Conservation (phyloP, 495 filamentous ascomycete species). For the Glonium stellatum region DNA sequence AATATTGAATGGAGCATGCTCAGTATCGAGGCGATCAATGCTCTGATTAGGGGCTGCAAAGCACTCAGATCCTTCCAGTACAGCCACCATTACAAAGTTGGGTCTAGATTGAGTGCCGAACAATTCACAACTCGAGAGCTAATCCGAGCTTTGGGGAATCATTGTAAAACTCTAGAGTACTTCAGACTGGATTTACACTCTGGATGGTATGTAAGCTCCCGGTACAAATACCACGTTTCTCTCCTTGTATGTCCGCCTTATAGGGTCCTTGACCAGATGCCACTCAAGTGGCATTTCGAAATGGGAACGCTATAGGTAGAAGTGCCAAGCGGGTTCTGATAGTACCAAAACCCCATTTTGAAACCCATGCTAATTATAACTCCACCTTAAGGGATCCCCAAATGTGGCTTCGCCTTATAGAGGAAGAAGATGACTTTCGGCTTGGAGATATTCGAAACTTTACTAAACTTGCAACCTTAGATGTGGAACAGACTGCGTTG, state of each 20-base stretch:
- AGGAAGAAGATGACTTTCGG: neutral
- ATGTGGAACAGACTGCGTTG: neutral
- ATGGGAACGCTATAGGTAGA: too few species aligned
- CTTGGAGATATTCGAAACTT: conserved; percentile 3
- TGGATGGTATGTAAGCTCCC: too few species aligned
- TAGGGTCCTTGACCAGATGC: too few species aligned
- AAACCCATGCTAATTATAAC: too few species aligned
- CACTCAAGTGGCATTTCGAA: too few species aligned
- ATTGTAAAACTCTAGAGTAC: neutral
- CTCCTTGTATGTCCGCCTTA: too few species aligned
- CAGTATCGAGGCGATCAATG: neutral
- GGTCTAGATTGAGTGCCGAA: neutral
- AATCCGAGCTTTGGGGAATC: neutral
- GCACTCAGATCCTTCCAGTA: neutral
- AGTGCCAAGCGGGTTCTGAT: too few species aligned
- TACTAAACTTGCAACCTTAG: neutral
- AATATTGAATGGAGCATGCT: neutral
- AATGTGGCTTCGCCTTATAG: neutral
- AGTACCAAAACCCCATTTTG: too few species aligned
- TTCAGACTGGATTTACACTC: neutral
- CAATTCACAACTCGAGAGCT: neutral
- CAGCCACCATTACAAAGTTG: conserved; percentile 1
- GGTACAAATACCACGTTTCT: too few species aligned
- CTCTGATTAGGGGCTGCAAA: conserved; percentile 2
- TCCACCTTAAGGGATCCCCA: too few species aligned